Conservation (phyloP, 176 grass and related monocot species). For the Guadua angustifolia region DNA sequence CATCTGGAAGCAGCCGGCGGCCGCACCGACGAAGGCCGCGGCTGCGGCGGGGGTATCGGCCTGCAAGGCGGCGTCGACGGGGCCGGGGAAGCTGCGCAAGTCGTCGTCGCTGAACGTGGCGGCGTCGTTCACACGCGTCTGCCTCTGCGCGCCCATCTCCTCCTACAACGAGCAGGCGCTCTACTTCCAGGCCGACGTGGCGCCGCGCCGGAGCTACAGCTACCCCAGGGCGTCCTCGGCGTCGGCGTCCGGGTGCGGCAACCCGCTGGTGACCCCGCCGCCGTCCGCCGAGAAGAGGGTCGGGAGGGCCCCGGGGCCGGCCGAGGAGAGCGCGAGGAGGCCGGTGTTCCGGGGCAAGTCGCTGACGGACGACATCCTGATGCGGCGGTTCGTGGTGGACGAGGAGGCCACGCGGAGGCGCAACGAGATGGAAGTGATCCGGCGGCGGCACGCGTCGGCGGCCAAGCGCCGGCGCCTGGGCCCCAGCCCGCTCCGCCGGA, state of each 20-base stretch:
- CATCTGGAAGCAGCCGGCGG: conserved; percentile 57
- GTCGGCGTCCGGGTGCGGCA: conserved; percentile 48
- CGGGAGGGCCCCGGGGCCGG: background rate
- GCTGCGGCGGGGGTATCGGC: conserved; percentile 39
- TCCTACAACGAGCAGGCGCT: conserved; percentile 81
- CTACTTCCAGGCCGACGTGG: conserved; percentile 72
- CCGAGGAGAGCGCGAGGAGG: conserved; percentile 37
- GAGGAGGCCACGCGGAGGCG: conserved; percentile 82
- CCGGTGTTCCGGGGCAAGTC: conserved; percentile 94
- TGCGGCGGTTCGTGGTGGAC: conserved; percentile 92
- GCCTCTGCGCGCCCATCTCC: conserved; percentile 91
- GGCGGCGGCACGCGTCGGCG: conserved; percentile 66
- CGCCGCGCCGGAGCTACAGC: conserved; percentile 87
- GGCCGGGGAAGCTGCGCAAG: conserved; percentile 59
- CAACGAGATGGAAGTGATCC: conserved; percentile 92
- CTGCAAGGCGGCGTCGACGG: background rate
- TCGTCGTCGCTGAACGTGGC: conserved; percentile 92
- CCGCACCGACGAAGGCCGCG: conserved; percentile 44
- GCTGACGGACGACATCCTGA: conserved; percentile 78
- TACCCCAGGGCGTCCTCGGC: conserved; percentile 77
- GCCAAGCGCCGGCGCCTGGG: conserved; percentile 75
- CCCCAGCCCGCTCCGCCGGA: conserved; percentile 77
- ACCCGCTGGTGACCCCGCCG: conserved; percentile 57
- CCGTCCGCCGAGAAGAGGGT: conserved; percentile 22
- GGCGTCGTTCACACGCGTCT: conserved; percentile 89